Evolutionary conservation across 345 rosid species (phyloP), one percentile per base, ranked within the genome.

Genomic region (Zanthoxylum bungeanum): DNA sequence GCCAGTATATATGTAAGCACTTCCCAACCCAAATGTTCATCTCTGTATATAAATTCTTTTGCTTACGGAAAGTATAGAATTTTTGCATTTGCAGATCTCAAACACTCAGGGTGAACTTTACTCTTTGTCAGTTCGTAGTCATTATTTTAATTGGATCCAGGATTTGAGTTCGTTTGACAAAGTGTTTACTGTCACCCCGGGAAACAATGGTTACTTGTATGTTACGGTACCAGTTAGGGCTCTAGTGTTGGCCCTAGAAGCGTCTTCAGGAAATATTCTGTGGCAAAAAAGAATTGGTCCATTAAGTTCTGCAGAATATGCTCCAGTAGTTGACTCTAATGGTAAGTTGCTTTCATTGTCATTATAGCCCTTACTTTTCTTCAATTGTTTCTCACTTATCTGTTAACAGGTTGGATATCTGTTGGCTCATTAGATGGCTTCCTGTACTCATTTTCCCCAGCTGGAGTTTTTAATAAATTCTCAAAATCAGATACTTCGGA

Each of bases 351-450:
- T 49, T 67, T 61, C 27, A 22, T 9, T 30, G 1, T 56, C 34
- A 24, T 14, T 25, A 4, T 31, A 28, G 37, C 53, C 8, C 33
- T 65, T 64, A 14, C 9, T 27, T 30, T 27, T 46, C 27, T 27
- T 44, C 36, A 27, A 28, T 7, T 0, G 3, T 65, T n/a, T 30
- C 25, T 5, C 36, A 44, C 44, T 2, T 21, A 9, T 46, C 25
- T 22, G 25, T 3, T 60, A 11, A 50, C 79, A 93, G 98, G 93
- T 56, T 92, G 90, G 91, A 72, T 89, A 62, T 89, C 98, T 9
- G 76, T 92, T 58, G 93, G 93, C 76, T 92, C 98, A 4, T 71
- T 92, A 75, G 98, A 94, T 69, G 98, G 98, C 47, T 81, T 81
- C 60, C 75, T 94, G 24, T 92, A 94, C 76, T 89, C 88, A 8